Evolutionary conservation across 2,329 filamentous ascomycete genomes (phyloP).

Genomic region (Xylaria sp.): DNA sequence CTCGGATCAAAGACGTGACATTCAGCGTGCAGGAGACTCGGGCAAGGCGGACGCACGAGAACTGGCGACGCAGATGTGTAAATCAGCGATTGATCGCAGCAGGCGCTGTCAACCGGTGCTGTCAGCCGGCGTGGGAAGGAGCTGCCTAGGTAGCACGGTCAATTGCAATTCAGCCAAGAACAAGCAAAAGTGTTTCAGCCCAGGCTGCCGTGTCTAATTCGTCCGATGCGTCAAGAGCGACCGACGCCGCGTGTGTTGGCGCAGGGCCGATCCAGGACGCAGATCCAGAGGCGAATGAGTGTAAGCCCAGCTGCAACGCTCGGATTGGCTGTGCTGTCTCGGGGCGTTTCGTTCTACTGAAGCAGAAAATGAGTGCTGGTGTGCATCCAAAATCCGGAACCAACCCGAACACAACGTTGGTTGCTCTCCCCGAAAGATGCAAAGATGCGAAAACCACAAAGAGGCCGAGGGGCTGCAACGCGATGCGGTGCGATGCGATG

Average conservation of each 20-base stretch:
- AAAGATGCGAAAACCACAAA: background rate
- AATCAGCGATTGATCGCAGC: constrained; percentile 8
- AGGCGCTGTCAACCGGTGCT: background rate
- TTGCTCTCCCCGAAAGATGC: background rate
- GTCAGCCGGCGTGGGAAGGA: constrained; percentile 1
- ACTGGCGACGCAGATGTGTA: background rate
- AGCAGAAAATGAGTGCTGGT: background rate
- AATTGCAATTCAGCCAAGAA: constrained; percentile 5
- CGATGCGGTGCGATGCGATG: constrained; percentile 2
- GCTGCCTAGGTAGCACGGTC: background rate
- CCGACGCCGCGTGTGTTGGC: constrained; percentile 13
- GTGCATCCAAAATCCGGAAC: constrained; percentile 1
- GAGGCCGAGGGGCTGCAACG: background rate
- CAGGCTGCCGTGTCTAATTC: background rate
- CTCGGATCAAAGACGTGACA: constrained; percentile 39
- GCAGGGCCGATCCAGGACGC: constrained; percentile 14
- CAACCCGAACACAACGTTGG: background rate
- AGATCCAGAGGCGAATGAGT: constrained; percentile 12
- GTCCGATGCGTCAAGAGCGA: constrained; percentile 4
- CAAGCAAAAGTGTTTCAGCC: background rate
- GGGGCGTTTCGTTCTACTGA: background rate
- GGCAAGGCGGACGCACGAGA: too few relatives aligned
- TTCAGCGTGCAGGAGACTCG: constrained; percentile 34
- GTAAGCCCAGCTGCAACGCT: constrained; percentile 23
- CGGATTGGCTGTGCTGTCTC: background rate